Evolutionary conservation across 371 early-diverging fungal genomes (phyloP).

Genomic region (Circinella umbellata): DNA sequence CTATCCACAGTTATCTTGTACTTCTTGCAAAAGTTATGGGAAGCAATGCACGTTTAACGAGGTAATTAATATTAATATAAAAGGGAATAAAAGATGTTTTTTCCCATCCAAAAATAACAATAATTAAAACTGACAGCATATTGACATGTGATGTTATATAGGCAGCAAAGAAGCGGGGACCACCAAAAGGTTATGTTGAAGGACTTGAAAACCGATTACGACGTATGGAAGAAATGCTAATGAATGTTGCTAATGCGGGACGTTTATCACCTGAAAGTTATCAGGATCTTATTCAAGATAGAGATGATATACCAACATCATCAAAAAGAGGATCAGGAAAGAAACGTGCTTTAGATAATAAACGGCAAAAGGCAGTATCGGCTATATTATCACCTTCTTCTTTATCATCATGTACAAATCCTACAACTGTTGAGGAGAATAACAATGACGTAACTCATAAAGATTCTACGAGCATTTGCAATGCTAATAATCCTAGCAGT

Average conservation of each 20-base stretch:
- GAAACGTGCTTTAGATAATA: background rate
- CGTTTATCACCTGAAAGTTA: constrained; percentile 26
- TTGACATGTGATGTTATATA: constrained; percentile 4
- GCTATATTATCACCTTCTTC: background rate
- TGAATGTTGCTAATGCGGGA: constrained; percentile 35
- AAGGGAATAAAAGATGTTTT: background rate
- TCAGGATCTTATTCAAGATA: constrained; percentile 8
- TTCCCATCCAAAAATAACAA: too few species aligned
- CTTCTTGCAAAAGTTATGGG: constrained; percentile 22
- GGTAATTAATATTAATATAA: constrained; percentile 7
- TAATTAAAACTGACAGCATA: background rate
- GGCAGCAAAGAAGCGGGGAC: constrained; percentile 51
- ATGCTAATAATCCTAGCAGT: background rate
- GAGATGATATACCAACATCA: background rate
- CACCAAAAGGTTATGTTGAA: constrained; percentile 49
- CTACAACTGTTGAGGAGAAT: background rate
- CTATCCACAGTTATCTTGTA: constrained; percentile 14
- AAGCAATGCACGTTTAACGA: constrained; percentile 24
- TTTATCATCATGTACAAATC: background rate
- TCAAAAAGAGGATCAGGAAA: background rate
- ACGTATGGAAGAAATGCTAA: constrained; percentile 24
- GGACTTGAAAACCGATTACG: constrained; percentile 22
- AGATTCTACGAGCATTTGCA: background rate
- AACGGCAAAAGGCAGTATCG: background rate
- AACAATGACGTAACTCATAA: too few species aligned